These are phyloP conservation scores for Vitis rotundifolia DNA, from an alignment of 164 flowering plant genomes.

Conservation along the genomic window DNA sequence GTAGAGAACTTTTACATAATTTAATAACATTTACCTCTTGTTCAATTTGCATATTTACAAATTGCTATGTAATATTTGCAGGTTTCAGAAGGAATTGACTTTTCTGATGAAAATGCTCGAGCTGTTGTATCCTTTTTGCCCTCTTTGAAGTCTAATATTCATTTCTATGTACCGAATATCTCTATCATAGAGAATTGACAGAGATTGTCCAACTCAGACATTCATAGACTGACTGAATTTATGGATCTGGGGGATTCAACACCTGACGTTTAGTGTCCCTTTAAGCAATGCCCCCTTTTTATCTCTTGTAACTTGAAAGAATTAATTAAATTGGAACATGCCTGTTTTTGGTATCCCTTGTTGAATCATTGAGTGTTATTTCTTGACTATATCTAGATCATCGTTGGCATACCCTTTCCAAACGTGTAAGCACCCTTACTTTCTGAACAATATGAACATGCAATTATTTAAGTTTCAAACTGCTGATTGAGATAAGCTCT, in stretches of 20 bases:
- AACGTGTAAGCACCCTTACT: conserved; percentile 63
- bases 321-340: neutral
- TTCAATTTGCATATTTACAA: neutral
- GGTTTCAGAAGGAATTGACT: conserved; percentile 98
- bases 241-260: neutral
- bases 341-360: neutral
- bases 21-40: neutral
- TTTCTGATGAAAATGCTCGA: conserved; percentile 93
- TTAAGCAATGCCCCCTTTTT: neutral
- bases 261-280: neutral
- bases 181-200: neutral
- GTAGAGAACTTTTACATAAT: neutral
- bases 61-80: conserved; percentile 29
- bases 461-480: neutral
- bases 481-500: conserved; percentile 17
- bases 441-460: neutral
- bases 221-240: neutral
- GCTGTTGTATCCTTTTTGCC: conserved; percentile 89
- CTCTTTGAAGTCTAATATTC: conserved; percentile 7
- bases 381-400: conserved; percentile 65
- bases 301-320: neutral
- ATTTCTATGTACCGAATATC: neutral
- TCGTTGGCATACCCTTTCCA: conserved; percentile 96
- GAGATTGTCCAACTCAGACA: neutral
- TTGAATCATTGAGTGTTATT: conserved; percentile 12